phyloP scores from a whole-genome alignment of 192 early-diverging fungal species.

The Dissophora globulifera region DNA sequence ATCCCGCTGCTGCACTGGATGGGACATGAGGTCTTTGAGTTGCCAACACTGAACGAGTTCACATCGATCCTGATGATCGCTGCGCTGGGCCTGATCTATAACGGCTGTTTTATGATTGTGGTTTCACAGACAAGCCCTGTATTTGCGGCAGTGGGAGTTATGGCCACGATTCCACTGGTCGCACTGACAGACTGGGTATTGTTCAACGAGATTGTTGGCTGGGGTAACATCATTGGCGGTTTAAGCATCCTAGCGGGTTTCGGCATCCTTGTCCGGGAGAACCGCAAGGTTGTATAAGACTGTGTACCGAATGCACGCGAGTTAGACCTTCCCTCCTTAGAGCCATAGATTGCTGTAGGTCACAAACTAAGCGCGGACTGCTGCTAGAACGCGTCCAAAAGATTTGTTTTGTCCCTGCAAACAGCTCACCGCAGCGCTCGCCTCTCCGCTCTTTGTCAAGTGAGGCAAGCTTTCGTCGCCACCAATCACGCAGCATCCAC shows the following conservation, averaged over 20 bases:
- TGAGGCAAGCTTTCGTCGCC: no score
- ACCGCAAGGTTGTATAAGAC: conserved; percentile 25
- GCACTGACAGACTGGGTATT: conserved; percentile 55
- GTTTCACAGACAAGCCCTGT: conserved; percentile 75
- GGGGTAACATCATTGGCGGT: conserved; percentile 45
- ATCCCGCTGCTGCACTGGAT: conserved; percentile 73
- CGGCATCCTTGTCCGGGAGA: conserved; percentile 45
- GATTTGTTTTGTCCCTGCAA: neutral
- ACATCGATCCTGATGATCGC: conserved; percentile 71
- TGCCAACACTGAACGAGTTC: conserved; percentile 66
- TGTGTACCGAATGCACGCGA: no score
- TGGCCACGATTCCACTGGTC: conserved; percentile 83
- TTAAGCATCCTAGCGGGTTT: conserved; percentile 40
- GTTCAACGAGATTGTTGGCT: conserved; percentile 35
- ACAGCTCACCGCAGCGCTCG: no score
- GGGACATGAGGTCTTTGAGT: conserved; percentile 74
- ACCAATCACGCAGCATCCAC: neutral
- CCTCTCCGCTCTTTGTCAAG: no score
- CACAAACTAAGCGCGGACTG: no score
- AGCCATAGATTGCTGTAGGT: conserved; percentile 1
- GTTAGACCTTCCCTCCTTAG: no score
- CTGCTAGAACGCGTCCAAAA: neutral
- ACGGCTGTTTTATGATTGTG: conserved; percentile 81
- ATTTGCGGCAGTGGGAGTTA: conserved; percentile 83
- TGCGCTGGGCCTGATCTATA: conserved; percentile 77